Conservation (phyloP, 768 basidiomycete genomes). For the Lentinula sp. region DNA sequence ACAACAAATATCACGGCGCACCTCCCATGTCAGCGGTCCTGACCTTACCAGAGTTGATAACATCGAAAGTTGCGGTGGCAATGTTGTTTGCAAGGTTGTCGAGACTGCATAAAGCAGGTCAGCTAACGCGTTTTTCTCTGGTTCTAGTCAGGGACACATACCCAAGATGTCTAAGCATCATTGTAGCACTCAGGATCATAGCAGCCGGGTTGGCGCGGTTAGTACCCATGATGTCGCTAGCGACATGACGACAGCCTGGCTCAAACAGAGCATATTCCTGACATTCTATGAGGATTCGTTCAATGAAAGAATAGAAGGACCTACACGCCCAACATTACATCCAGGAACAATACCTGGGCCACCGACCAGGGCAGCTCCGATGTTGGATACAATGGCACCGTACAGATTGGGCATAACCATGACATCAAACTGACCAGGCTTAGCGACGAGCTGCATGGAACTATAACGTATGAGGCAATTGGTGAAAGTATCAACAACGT, state of each 20-base stretch:
- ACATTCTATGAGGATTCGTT: not conserved
- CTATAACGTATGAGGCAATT: conserved; percentile 30
- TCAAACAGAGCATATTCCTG: conserved; percentile 98
- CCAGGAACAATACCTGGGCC: conserved; percentile 98
- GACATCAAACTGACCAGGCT: conserved; percentile 94
- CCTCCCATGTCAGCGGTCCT: conserved; percentile 95
- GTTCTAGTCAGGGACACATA: conserved; percentile 29
- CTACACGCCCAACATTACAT: conserved; percentile 91
- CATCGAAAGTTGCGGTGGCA: conserved; percentile 86
- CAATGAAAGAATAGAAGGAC: conserved; percentile 10
- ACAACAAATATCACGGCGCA: conserved; percentile 29
- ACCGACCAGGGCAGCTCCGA: conserved; percentile 96
- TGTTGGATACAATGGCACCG: conserved; percentile 97
- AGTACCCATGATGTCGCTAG: conserved; percentile 93
- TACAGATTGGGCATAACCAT: conserved; percentile 99
- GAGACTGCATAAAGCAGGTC: conserved; percentile 46
- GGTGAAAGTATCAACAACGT: not conserved
- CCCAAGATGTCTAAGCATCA: conserved; percentile 97
- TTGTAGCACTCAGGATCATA: conserved; percentile 94
- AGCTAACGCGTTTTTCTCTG: conserved; percentile 2
- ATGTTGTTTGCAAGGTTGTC: conserved; percentile 92
- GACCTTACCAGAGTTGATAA: conserved; percentile 83
- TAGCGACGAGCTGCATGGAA: conserved; percentile 98
- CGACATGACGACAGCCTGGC: conserved; percentile 95
- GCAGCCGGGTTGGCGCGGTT: conserved; percentile 96